Percentiles rank a stretch among this genome's conserved stretches.
These are phyloP conservation scores for Leccinum disarticulatum DNA, from an alignment of 768 basidiomycete genomes.

Conservation along the genomic window DNA sequence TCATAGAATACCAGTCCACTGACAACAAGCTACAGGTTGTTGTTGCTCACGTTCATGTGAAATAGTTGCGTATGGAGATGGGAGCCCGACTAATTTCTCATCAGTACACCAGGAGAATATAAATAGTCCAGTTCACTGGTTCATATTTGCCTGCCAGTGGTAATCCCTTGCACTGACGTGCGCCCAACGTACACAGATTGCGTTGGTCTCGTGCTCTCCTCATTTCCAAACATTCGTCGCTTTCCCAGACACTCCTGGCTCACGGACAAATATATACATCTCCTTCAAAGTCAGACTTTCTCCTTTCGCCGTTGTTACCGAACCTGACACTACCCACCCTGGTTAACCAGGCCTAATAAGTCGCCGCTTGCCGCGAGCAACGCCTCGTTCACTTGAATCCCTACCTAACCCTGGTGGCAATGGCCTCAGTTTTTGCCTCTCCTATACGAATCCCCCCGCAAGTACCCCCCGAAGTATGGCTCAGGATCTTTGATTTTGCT, in stretches of 20 bases:
- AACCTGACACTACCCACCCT: background rate
- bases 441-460: background rate
- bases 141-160: background rate
- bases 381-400: background rate
- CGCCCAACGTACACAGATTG: background rate
- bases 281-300: background rate
- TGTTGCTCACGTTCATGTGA: conserved; percentile 1
- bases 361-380: background rate
- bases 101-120: background rate
- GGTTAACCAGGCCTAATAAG: background rate
- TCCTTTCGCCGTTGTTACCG: conserved; percentile 5
- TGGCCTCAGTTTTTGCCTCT: conserved; percentile 8
- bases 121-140: background rate
- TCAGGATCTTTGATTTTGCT: conserved; percentile 25
- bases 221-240: conserved; percentile 3
- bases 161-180: background rate
- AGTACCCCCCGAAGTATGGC: conserved; percentile 33
- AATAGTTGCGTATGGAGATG: background rate
- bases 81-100: background rate
- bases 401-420: conserved; percentile 2
- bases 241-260: conserved; percentile 16
- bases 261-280: conserved; percentile 9
- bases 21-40: background rate
- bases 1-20: background rate
- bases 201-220: background rate